These are phyloP conservation scores for Macrophomina tecta DNA, from an alignment of 2,329 filamentous ascomycete genomes.

Conservation along the genomic window DNA sequence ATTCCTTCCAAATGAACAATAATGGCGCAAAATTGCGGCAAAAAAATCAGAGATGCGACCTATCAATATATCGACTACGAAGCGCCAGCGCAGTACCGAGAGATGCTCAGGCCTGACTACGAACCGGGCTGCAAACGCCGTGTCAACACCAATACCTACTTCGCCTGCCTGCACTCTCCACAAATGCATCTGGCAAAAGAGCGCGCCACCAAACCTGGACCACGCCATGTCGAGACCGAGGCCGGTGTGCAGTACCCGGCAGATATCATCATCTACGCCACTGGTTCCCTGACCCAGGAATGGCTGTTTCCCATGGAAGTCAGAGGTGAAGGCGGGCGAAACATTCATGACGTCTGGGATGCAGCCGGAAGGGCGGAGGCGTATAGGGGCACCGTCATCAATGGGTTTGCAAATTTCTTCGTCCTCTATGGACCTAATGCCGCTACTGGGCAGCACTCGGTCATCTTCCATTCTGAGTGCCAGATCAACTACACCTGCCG, in stretches of 20 bases:
- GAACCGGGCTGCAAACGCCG: conserved; percentile 58
- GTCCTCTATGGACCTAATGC: conserved; percentile 54
- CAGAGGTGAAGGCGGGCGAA: conserved; percentile 36
- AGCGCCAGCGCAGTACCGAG: conserved; percentile 53
- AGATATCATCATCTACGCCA: conserved; percentile 57
- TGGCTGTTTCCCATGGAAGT: conserved; percentile 57
- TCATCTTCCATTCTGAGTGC: conserved; percentile 59
- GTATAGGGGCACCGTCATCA: background rate
- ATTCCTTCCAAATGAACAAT: conserved; percentile 48
- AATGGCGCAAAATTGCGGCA: conserved; percentile 33
- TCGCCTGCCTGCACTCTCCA: conserved; percentile 42
- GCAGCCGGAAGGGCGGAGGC: background rate
- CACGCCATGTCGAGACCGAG: conserved; percentile 49
- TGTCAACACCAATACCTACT: conserved; percentile 56
- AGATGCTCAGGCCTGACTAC: conserved; percentile 50
- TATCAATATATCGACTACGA: conserved; percentile 46
- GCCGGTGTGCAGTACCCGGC: conserved; percentile 48
- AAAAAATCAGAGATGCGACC: background rate
- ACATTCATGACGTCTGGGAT: background rate
- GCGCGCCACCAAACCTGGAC: background rate
- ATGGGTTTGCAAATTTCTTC: conserved; percentile 49
- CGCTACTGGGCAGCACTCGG: conserved; percentile 56
- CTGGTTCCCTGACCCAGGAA: conserved; percentile 56
- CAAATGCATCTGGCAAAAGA: conserved; percentile 52
- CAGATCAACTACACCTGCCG: conserved; percentile 58